Base-by-base conservation (phyloP, 2,329 filamentous ascomycete species). In the Ophiostoma sp. region DNA sequence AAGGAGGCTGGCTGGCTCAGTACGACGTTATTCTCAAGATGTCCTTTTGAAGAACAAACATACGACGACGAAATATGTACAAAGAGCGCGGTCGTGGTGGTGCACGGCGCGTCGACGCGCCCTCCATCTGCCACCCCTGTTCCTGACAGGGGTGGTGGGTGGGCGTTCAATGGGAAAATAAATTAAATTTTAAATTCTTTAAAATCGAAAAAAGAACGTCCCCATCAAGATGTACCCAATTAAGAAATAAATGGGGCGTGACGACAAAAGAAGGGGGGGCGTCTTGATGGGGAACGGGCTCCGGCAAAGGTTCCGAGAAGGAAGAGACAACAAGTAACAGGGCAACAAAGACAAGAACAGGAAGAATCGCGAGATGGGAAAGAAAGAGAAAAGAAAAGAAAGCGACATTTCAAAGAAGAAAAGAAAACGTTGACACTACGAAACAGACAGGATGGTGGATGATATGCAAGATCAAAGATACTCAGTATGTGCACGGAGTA, bases 231-330 rank as follows among this genome's bases (percentile, higher is more conserved):
- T 42, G 59, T 42, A 64, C 33, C 59, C 61, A 66, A 45, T 45
- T 28, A 66, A 66, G 36, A 66, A 45, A 66, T 45, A 45, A 45
- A 42, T 66, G 61, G 61, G 59, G 36, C 61, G 36, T 22, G 39
- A 33, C 17, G 39, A 50, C 42, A 50, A 15, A 15, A 50, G 22
- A 33, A 45, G 39, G 42, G 22, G 25, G n/a, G 12, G 22, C 28
- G 12, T 25, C 25, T 48, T 31, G 42, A 50, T 50, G 25, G 22
- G 42, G 39, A 33, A 33, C 64, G 64, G 64, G 42, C 64, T 50
- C 64, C 39, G 64, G 64, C 15, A 68, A 42, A 50, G 22, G 17
- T 31, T 50, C 64, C 64, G 64, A 68, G 64, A 48, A 68, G 42
- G 64, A 68, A 12, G 28, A 64, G 39, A 31, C 39, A 68, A 12